These are phyloP conservation scores for Xylaria castorea DNA, from an alignment of 495 filamentous ascomycete species.

Conservation along the genomic window DNA sequence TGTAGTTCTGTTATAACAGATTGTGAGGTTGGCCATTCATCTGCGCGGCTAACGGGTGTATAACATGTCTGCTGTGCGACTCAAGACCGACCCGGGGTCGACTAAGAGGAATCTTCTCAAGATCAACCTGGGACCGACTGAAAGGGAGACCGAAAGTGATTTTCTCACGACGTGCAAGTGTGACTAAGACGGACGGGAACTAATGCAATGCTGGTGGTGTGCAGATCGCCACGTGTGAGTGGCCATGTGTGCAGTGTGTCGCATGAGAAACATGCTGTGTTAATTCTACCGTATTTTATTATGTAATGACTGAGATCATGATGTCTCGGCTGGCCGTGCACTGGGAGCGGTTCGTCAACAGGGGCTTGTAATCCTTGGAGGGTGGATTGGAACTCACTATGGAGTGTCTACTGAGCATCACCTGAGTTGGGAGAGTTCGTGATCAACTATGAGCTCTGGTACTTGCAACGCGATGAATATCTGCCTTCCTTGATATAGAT, in stretches of 20 bases:
- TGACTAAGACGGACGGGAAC: slow-evolving; percentile 4
- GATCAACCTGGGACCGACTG: neutral
- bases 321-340: neutral
- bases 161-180: neutral
- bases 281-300: neutral
- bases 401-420: neutral
- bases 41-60: neutral
- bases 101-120: neutral
- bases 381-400: neutral
- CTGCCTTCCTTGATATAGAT: neutral
- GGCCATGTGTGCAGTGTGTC: neutral
- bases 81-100: neutral
- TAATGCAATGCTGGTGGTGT: slow-evolving; percentile 5
- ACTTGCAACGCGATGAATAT: neutral
- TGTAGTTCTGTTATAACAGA: neutral
- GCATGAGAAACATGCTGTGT: neutral
- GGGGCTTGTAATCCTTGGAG: neutral
- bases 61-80: neutral
- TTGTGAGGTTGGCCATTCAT: neutral
- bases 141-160: neutral
- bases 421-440: neutral
- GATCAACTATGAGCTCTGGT: neutral
- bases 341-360: neutral
- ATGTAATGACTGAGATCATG: neutral
- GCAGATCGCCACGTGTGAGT: slow-evolving; percentile 1